Conservation (phyloP, 2,329 filamentous ascomycete species). For the Alternaria infectoria region DNA sequence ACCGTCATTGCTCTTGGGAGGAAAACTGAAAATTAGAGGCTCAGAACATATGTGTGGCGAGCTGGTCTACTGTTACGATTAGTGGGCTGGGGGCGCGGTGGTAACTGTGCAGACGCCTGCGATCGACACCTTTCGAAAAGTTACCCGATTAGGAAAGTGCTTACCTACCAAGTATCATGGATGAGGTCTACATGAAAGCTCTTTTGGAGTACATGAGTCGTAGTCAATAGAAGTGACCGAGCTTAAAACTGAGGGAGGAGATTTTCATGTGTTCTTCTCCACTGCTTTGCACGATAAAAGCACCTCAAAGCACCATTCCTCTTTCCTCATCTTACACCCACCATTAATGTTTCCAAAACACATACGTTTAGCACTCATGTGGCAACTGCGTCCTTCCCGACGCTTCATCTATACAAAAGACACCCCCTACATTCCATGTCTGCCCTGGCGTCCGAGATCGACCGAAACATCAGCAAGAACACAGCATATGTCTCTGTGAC, state of each 20-base stretch:
- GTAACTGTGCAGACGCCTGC: not conserved
- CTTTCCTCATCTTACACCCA: rapidly evolving
- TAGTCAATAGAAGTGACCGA: too few relatives aligned
- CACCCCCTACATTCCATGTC: not conserved
- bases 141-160: not conserved
- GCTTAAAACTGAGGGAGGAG: too few relatives aligned
- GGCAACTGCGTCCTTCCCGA: too few relatives aligned
- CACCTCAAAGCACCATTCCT: rapidly evolving
- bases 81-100: not conserved
- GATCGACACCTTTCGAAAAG: not conserved
- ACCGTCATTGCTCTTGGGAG: not conserved
- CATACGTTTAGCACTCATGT: too few relatives aligned
- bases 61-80: not conserved
- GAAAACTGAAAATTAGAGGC: not conserved
- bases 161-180: too few relatives aligned
- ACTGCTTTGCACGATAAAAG: not conserved
- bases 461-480: not conserved
- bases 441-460: not conserved
- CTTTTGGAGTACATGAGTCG: too few relatives aligned
- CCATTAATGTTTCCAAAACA: too few relatives aligned
- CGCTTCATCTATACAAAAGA: not conserved
- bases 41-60: not conserved
- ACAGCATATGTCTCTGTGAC: not conserved
- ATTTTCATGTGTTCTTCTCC: not conserved
- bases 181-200: too few relatives aligned